Conservation (phyloP, 2,329 filamentous ascomycete species). For the Neonectria sp. region DNA sequence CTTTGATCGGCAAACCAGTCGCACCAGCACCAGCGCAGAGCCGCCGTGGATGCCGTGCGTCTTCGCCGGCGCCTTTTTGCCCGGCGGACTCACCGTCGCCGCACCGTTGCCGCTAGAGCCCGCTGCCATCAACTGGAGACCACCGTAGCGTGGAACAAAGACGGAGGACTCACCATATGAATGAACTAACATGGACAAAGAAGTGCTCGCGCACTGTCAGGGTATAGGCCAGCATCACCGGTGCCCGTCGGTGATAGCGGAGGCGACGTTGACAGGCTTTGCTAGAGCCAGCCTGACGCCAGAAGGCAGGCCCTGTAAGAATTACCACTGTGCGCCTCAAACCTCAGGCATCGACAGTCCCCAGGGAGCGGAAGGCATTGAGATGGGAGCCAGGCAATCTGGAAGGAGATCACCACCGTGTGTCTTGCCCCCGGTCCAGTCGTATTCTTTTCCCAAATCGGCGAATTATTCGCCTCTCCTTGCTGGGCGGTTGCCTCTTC, state of each 20-base stretch:
- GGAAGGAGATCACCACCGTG: background rate
- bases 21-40: slow-evolving; percentile 26
- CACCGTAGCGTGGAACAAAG: background rate
- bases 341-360: background rate
- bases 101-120: slow-evolving; percentile 1
- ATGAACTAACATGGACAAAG: background rate
- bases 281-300: background rate
- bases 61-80: slow-evolving; percentile 8
- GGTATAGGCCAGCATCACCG: background rate
- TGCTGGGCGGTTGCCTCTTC: slow-evolving; percentile 7
- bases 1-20: slow-evolving; percentile 36
- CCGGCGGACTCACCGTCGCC: slow-evolving; percentile 11
- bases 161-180: background rate
- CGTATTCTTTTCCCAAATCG: background rate
- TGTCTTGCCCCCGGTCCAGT: slow-evolving; percentile 5
- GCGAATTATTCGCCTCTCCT: background rate
- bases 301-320: background rate
- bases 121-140: slow-evolving; percentile 15
- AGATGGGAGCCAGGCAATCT: slow-evolving; percentile 6
- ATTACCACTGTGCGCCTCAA: background rate
- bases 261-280: background rate
- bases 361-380: slow-evolving; percentile 2
- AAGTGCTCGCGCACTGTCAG: background rate
- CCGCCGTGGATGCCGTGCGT: slow-evolving; percentile 33
- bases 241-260: background rate